Base-by-base conservation (phyloP, 2,329 filamentous ascomycete genomes). In the Claviceps arundinis region DNA sequence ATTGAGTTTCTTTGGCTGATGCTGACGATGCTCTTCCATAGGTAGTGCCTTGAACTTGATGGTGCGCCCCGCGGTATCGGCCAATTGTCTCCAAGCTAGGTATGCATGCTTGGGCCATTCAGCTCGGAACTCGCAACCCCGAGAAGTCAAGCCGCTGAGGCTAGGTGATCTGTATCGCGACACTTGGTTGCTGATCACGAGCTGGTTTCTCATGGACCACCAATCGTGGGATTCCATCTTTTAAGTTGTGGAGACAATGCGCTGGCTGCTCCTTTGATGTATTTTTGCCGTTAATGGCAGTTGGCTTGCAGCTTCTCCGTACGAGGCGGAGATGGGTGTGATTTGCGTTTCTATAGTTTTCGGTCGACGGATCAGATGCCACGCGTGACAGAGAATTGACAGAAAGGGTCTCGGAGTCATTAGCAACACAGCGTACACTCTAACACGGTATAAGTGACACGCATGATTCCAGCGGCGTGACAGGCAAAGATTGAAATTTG, bases 211-310 rank as follows among this genome's bases (percentile, higher is more conserved):
- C 38, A 6, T 43, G 16, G 41, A 37, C 42, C 50, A 47, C 50
- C 34, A 50, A 37, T 37, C 19, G 24, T 41, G 19, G 16, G 38
- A 42, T 24, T 11, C 34, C 16, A 11, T 37, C 5, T 11, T 43
- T 19, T 14, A n/a, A 17, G 4, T 38, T 7, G 49, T 50, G 49
- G 49, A 26, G 41, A 30, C 42, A 5, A 46, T 50, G 41, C 26
- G 26, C 41, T 45, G 40, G 17, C 49, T 22, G 41, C 34, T 38
- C 14, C 37, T 37, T 16, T 42, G 38, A 46, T n/a, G 7, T 45
- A 16, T 24, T 40, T 22, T 50, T 37, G 41, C 49, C 30, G 41
- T 44, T 50, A 46, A 45, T 22, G 41, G 49, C 49, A 50, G 49
- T 45, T 50, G 4, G 17, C 14, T 9, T 37, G 45, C 45, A 37